Conservation (phyloP, 805 yeast species). For the Starmerella apis region DNA sequence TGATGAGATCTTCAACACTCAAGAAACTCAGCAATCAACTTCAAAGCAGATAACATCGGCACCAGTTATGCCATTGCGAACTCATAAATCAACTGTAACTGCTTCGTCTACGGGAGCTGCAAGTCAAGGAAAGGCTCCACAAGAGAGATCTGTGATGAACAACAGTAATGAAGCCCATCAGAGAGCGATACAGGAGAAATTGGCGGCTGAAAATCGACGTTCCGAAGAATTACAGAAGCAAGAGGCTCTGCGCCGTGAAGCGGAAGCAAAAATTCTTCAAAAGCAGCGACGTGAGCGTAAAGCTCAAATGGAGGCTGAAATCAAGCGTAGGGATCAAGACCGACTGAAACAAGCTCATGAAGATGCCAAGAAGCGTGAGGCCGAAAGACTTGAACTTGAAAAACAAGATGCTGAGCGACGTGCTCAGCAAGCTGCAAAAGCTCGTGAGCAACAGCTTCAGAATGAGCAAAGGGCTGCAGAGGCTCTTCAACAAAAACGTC, state of each 20-base stretch:
- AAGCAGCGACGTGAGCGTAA: constrained; percentile 3
- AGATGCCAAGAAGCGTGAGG: neutral
- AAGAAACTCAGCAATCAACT: neutral
- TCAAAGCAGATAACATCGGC: neutral
- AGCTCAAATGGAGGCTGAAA: constrained; percentile 1
- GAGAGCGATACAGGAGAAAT: neutral
- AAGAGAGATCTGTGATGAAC: neutral
- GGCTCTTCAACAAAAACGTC: neutral
- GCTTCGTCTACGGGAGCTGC: neutral
- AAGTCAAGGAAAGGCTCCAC: neutral
- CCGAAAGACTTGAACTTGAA: neutral
- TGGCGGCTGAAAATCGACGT: neutral
- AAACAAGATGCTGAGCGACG: constrained; percentile 4
- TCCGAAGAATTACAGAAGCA: neutral
- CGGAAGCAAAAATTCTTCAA: neutral
- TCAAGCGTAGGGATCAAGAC: neutral
- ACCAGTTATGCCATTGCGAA: constrained; percentile 4
- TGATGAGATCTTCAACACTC: constrained; percentile 11
- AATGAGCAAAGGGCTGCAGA: neutral
- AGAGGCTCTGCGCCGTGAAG: neutral
- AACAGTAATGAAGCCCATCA: neutral
- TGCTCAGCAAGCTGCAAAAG: neutral
- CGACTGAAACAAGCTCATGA: constrained; percentile 1
- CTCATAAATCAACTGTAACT: neutral
- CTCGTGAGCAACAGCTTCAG: neutral